Percentiles rank a stretch among this genome's conserved stretches.
Conservation (phyloP, 2,329 filamentous ascomycete species). For the Didymellaceae sp. region DNA sequence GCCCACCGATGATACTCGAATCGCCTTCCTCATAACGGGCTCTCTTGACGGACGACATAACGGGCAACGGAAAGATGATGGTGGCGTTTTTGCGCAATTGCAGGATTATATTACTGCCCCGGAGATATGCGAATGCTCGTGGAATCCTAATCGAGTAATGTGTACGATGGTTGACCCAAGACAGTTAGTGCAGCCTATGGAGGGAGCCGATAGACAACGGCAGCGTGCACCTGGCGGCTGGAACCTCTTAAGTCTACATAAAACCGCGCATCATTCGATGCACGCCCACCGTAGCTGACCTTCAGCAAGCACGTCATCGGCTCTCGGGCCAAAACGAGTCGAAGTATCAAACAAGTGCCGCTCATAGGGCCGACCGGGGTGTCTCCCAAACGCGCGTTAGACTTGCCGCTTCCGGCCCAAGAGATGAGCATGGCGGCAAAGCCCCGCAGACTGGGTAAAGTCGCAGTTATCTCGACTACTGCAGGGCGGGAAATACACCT, state of each 20-base stretch:
- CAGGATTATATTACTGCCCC: not conserved
- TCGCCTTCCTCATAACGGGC: conserved; percentile 11
- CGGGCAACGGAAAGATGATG: not conserved
- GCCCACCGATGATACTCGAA: conserved; percentile 27
- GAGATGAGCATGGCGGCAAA: conserved; percentile 11
- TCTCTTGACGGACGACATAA: conserved; percentile 35
- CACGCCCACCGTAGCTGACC: not conserved
- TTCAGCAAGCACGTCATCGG: conserved; percentile 33
- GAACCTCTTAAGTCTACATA: conserved; percentile 15
- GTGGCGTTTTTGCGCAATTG: conserved; percentile 1
- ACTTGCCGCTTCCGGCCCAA: conserved; percentile 1
- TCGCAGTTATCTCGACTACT: not conserved
- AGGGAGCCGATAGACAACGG: not conserved
- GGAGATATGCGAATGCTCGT: conserved; percentile 4
- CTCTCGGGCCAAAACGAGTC: conserved; percentile 10
- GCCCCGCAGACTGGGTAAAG: conserved; percentile 11
- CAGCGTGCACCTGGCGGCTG: conserved; percentile 7
- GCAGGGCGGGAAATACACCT: conserved; percentile 14
- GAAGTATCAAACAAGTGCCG: conserved; percentile 6
- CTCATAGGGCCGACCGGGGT: conserved; percentile 11
- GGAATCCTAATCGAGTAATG: conserved; percentile 13
- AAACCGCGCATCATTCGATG: conserved; percentile 4
- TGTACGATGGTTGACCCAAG: conserved; percentile 12
- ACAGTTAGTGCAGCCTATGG: not conserved
- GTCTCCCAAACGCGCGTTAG: conserved; percentile 1